These are phyloP conservation scores for Kodamaea sagamina DNA, from an alignment of 805 yeast species.

Conservation along the genomic window DNA sequence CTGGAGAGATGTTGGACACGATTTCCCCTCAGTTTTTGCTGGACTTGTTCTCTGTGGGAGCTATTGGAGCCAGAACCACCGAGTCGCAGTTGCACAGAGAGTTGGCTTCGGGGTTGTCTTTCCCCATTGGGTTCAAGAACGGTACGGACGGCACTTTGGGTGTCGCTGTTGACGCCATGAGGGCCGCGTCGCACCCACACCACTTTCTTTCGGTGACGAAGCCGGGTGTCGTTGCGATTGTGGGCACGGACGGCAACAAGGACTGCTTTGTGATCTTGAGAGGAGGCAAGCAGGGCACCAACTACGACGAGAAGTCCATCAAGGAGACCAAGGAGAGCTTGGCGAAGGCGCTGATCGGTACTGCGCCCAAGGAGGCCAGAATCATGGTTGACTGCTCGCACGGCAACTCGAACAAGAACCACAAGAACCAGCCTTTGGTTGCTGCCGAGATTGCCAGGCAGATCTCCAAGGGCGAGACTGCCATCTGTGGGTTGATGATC, in stretches of 20 bases:
- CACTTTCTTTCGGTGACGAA: constrained; percentile 94
- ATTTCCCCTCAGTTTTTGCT: constrained; percentile 94
- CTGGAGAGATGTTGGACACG: constrained; percentile 97
- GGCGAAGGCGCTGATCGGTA: constrained; percentile 49
- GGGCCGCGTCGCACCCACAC: constrained; percentile 90
- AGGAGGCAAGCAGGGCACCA: constrained; percentile 94
- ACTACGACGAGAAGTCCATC: constrained; percentile 78
- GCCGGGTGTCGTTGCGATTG: constrained; percentile 95
- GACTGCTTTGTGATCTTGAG: constrained; percentile 89
- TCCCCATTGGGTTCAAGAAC: constrained; percentile 98
- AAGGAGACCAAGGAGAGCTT: constrained; percentile 63
- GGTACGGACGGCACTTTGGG: constrained; percentile 96
- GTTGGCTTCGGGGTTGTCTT: constrained; percentile 91
- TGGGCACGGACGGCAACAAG: constrained; percentile 90
- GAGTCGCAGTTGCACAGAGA: constrained; percentile 98
- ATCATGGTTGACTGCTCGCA: constrained; percentile 98
- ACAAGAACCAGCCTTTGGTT: constrained; percentile 90
- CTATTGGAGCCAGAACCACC: constrained; percentile 98
- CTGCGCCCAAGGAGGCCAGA: constrained; percentile 46
- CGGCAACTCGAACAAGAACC: constrained; percentile 91
- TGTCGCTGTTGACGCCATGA: constrained; percentile 91
- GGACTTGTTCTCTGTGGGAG: constrained; percentile 93
- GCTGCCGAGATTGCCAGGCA: constrained; percentile 78
- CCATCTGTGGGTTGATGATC: constrained; percentile 93
- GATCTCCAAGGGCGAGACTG: constrained; percentile 67